Base-by-base conservation (phyloP, 78 protist species). In the Bodo saltans region DNA sequence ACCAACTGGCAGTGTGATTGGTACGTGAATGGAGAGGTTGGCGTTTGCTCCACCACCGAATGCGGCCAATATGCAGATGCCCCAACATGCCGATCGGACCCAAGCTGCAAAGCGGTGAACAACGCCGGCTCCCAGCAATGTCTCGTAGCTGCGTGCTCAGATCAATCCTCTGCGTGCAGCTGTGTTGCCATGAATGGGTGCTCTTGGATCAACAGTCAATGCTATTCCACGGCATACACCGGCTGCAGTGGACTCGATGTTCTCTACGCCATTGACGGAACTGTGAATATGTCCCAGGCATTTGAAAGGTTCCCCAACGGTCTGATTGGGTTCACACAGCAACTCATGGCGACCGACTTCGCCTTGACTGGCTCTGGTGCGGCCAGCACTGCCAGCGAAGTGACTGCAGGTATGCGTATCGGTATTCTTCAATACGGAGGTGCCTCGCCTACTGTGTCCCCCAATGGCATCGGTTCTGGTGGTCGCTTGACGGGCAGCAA, bases 371-470 rank as follows among this genome's bases (percentile, higher is more conserved):
- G n/a, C n/a, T n/a, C n/a, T n/a, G n/a, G n/a, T n/a, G n/a, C n/a
- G n/a, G n/a, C n/a, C n/a, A n/a, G n/a, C n/a, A n/a, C n/a, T n/a
- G n/a, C n/a, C n/a, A n/a, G n/a, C n/a, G n/a, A n/a, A n/a, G n/a
- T n/a, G n/a, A n/a, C n/a, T n/a, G n/a, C n/a, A n/a, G n/a, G n/a
- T n/a, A n/a, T n/a, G n/a, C n/a, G n/a, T n/a, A n/a, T n/a, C n/a
- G n/a, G n/a, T n/a, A n/a, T n/a, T n/a, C n/a, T n/a, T n/a, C n/a
- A n/a, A n/a, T n/a, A n/a, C n/a, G n/a, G n/a, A n/a, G n/a, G n/a
- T n/a, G n/a, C n/a, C n/a, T 74, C 79, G 32, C 60, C 79, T 26
- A 29, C 34, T 33, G 42, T 42, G 69, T 42, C 81, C 33, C 81
- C 81, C 35, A 2, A 37, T 4, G 69, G 69, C 25, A 38, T 39